These are phyloP conservation scores for Hordeum pubiflorum DNA, from an alignment of 202 grass and related monocot genomes.

Conservation along the genomic window DNA sequence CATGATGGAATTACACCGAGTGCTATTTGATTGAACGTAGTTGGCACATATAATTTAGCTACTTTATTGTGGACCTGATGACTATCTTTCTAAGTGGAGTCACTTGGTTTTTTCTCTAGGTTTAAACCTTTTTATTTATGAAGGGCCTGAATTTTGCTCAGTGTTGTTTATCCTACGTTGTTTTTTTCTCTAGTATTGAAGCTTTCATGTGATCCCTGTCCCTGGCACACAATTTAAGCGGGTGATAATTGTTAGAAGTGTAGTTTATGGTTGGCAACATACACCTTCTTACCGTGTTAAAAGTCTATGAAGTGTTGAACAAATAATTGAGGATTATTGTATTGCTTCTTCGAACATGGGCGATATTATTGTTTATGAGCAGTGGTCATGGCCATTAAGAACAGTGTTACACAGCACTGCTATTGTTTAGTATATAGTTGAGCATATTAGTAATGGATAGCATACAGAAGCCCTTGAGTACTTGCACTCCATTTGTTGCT, in stretches of 20 bases:
- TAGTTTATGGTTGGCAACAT: not conserved
- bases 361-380: not conserved
- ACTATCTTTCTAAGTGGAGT: not conserved
- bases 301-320: not conserved
- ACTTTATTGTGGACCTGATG: not conserved
- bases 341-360: not conserved
- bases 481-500: not conserved
- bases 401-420: not conserved
- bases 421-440: not conserved
- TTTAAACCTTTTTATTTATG: not conserved
- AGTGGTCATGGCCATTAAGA: not conserved
- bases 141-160: not conserved
- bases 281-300: not conserved
- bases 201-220: slow-evolving; percentile 9
- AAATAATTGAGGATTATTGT: not conserved
- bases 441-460: not conserved
- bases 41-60: not conserved
- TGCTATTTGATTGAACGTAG: not conserved
- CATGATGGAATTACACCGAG: not conserved
- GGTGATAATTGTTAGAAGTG: not conserved
- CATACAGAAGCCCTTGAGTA: not conserved
- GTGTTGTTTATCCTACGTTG: slow-evolving; percentile 3
- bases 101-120: not conserved
- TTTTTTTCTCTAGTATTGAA: not conserved
- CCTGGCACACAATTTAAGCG: not conserved